Evolutionary conservation across 495 filamentous ascomycete genomes (phyloP).

Genomic region (Aspergillus bridgeri): DNA sequence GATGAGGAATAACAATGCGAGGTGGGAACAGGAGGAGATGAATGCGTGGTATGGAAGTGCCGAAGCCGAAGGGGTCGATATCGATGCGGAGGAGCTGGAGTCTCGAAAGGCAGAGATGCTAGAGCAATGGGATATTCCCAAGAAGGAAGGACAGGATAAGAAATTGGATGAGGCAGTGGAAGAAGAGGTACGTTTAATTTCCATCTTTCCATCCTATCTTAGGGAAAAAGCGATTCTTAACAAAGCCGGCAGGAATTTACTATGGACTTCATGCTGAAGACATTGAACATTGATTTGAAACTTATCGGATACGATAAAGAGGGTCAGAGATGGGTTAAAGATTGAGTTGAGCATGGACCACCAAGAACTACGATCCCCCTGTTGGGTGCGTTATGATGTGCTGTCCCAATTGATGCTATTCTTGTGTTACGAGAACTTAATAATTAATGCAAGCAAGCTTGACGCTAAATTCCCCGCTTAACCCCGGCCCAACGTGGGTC

Average conservation of each 20-base stretch:
- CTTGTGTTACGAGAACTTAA: too few relatives aligned
- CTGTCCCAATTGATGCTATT: not conserved
- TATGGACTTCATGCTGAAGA: constrained; percentile 69
- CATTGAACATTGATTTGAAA: constrained; percentile 60
- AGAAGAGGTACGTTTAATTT: constrained; percentile 34
- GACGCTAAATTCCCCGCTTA: not conserved
- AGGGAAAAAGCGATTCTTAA: not conserved
- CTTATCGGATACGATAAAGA: constrained; percentile 60
- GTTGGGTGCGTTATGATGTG: not conserved
- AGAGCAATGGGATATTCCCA: constrained; percentile 21
- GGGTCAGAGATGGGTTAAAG: constrained; percentile 51
- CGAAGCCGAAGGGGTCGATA: constrained; percentile 10
- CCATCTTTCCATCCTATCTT: too few relatives aligned
- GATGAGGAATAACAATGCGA: constrained; percentile 35
- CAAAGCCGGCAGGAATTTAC: constrained; percentile 51
- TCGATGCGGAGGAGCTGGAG: constrained; percentile 30
- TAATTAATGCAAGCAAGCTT: not conserved
- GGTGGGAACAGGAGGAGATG: constrained; percentile 32
- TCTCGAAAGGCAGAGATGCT: constrained; percentile 23
- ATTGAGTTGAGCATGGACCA: not conserved
- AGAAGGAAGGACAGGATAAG: constrained; percentile 18
- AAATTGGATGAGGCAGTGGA: constrained; percentile 30
- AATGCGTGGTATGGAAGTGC: constrained; percentile 16
- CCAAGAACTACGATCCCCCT: not conserved
- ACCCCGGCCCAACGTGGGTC: not conserved